phyloP scores from a whole-genome alignment of 1,139 yeast genomes.

The Taiozyma sp. region DNA sequence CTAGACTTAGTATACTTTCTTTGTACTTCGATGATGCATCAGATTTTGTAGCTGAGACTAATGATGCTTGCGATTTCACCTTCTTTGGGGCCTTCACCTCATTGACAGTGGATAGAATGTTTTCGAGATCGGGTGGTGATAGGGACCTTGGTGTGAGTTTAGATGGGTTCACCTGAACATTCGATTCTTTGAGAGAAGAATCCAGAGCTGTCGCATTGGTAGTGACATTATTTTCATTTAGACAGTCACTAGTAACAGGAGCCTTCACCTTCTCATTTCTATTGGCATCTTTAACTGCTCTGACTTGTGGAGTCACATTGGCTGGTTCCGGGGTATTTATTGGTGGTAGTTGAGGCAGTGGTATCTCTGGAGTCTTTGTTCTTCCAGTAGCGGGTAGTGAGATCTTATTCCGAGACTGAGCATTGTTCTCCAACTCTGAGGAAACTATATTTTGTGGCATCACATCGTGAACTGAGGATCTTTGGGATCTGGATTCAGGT shows the following conservation, averaged over 20 bases:
- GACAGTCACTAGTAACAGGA: background rate
- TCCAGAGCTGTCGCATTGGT: background rate
- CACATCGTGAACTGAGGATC: background rate
- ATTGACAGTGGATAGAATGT: background rate
- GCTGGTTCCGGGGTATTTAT: background rate
- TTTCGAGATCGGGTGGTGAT: background rate
- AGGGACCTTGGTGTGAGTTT: too few species aligned
- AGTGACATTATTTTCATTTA: background rate
- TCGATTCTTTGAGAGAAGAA: background rate
- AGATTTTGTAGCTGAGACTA: constrained; percentile 7
- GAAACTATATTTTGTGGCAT: background rate
- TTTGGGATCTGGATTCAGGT: background rate
- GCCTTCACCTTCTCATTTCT: background rate
- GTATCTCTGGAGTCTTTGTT: constrained; percentile 1
- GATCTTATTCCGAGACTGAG: too few species aligned
- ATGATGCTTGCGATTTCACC: constrained; percentile 5
- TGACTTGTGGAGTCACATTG: background rate
- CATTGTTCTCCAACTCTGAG: background rate
- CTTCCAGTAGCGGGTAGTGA: background rate
- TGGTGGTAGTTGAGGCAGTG: constrained; percentile 1
- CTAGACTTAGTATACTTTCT: constrained; percentile 14
- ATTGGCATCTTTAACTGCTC: background rate
- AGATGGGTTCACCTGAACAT: background rate
- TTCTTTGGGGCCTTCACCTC: background rate
- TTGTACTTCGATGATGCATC: constrained; percentile 5